Conservation (phyloP, 108 stramenopile species). For the Halocafeteria seosinensis region DNA sequence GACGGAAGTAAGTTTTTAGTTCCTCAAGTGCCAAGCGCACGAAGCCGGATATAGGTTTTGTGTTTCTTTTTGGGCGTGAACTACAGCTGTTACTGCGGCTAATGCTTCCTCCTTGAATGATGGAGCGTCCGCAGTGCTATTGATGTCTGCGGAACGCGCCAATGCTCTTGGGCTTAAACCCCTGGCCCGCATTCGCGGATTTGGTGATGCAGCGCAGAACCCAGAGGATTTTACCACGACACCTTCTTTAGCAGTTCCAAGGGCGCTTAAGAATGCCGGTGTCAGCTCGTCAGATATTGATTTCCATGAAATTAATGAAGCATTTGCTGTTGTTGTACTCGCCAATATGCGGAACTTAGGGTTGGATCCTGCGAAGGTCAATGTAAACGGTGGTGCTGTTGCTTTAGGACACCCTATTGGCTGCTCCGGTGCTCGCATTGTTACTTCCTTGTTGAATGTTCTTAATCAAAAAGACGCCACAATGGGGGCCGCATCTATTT, state of each 20-base stretch:
- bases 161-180: conserved; percentile 45
- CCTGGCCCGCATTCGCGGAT: conserved; percentile 56
- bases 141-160: conserved; percentile 59
- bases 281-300: conserved; percentile 56
- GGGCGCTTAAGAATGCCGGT: conserved; percentile 58
- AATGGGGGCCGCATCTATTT: conserved; percentile 79
- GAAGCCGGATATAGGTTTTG: too few species aligned
- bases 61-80: too few species aligned
- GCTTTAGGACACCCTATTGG: conserved; percentile 88
- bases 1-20: too few species aligned
- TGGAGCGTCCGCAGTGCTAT: conserved; percentile 72
- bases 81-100: conserved; percentile 93
- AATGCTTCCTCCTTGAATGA: conserved; percentile 87
- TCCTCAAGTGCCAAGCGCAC: too few species aligned
- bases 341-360: conserved; percentile 65
- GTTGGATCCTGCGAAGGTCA: conserved; percentile 54
- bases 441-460: conserved; percentile 62
- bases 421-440: conserved; percentile 70
- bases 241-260: conserved; percentile 67
- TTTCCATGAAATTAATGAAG: conserved; percentile 92
- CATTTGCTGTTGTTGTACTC: conserved; percentile 79
- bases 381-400: conserved; percentile 83
- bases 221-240: conserved; percentile 80
- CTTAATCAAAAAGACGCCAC: conserved; percentile 62
- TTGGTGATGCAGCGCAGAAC: conserved; percentile 61